phyloP scores from a whole-genome alignment of 2,329 filamentous ascomycete genomes.

The Alternaria gaisen region DNA sequence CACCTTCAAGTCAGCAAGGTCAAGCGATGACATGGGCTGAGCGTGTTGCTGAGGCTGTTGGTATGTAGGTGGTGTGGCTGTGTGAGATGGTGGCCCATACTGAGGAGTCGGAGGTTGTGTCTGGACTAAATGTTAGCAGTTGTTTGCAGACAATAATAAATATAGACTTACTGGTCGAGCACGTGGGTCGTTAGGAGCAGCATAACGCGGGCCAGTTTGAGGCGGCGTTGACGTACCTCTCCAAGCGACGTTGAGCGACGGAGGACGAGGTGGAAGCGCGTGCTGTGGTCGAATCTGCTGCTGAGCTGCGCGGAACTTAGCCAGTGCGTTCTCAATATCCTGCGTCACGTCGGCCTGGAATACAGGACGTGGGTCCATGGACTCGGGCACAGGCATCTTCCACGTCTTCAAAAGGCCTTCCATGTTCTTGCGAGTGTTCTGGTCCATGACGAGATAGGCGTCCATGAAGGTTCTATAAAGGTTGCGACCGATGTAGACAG shows the following conservation, averaged over 20 bases:
- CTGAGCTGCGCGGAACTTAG: slow-evolving; percentile 76
- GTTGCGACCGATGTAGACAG: slow-evolving; percentile 89
- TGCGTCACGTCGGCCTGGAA: slow-evolving; percentile 87
- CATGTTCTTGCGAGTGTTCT: slow-evolving; percentile 84
- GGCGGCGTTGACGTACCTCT: slow-evolving; percentile 80
- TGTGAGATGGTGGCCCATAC: slow-evolving; percentile 36
- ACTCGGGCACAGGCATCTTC: slow-evolving; percentile 96
- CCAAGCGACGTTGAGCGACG: slow-evolving; percentile 64
- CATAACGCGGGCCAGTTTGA: slow-evolving; percentile 45
- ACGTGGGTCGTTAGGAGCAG: slow-evolving; percentile 46
- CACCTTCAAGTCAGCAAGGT: slow-evolving; percentile 73
- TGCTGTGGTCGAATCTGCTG: slow-evolving; percentile 60
- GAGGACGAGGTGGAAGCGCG: slow-evolving; percentile 48
- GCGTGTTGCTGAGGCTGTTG: slow-evolving; percentile 43
- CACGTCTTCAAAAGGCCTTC: slow-evolving; percentile 98
- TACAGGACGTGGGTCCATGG: slow-evolving; percentile 89
- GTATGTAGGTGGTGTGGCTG: slow-evolving; percentile 38
- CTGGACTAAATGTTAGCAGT: slow-evolving; percentile 22
- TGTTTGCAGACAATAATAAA: background rate
- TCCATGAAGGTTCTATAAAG: slow-evolving; percentile 97
- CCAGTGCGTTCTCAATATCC: slow-evolving; percentile 92
- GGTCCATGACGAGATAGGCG: slow-evolving; percentile 89
- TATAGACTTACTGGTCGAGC: slow-evolving; percentile 47
- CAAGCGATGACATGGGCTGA: slow-evolving; percentile 40
- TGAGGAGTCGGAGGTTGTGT: slow-evolving; percentile 35